These are phyloP conservation scores for Exophiala bonariae DNA, from an alignment of 2,329 filamentous ascomycete genomes.

Conservation along the genomic window DNA sequence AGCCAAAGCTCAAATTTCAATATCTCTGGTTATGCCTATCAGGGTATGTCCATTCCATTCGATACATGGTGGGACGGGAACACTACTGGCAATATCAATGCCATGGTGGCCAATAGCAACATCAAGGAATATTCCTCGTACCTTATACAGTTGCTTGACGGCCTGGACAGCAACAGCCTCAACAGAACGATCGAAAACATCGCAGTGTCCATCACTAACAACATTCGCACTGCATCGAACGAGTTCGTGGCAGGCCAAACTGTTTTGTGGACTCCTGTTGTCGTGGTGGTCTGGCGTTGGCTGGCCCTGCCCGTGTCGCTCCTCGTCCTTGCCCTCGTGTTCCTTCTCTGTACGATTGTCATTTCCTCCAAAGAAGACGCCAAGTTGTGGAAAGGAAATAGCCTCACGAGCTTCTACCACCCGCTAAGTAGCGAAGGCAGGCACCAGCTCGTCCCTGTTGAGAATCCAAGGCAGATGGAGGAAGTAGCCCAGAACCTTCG, in stretches of 20 bases:
- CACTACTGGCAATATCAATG: conserved; percentile 4
- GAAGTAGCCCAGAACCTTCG: too few species aligned
- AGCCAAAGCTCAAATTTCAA: neutral
- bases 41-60: too few species aligned
- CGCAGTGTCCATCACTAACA: neutral
- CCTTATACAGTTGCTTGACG: conserved; percentile 5
- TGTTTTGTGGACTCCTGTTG: neutral
- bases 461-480: too few species aligned
- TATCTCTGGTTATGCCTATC: too few species aligned
- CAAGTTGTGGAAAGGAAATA: neutral
- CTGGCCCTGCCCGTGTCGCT: neutral
- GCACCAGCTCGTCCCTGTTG: too few species aligned
- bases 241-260: neutral
- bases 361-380: neutral
- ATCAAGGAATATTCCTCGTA: too few species aligned
- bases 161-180: neutral
- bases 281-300: neutral
- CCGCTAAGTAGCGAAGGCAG: conserved; percentile 58
- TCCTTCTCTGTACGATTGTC: neutral
- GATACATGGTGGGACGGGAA: too few species aligned
- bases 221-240: neutral
- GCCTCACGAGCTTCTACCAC: conserved; percentile 40
- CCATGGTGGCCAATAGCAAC: neutral
- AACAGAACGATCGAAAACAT: conserved; percentile 3
- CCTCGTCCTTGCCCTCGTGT: neutral